Percentiles rank a stretch among this genome's conserved stretches.
Evolutionary conservation across 768 basidiomycete genomes (phyloP).

Genomic region (Piloderma croceum): DNA sequence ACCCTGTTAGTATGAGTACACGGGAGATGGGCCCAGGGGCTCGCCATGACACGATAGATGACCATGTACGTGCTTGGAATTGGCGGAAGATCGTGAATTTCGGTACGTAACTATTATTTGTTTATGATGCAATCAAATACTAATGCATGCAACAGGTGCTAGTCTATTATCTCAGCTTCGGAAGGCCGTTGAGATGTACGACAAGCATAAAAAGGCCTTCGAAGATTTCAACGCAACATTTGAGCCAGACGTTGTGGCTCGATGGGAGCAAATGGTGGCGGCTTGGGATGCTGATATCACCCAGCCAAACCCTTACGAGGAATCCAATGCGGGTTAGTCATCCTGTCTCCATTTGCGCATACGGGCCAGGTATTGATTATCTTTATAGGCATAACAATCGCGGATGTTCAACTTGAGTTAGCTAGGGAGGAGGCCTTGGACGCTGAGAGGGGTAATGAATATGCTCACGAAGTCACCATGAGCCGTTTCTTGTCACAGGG

Average conservation of each 20-base stretch:
- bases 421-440: conserved; percentile 24
- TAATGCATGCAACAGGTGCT: not conserved
- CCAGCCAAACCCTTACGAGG: conserved; percentile 20
- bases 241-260: not conserved
- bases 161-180: not conserved
- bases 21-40: conserved; percentile 32
- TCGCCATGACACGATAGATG: conserved; percentile 19
- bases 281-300: conserved; percentile 20
- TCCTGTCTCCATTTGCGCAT: not conserved
- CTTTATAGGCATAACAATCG: conserved; percentile 7
- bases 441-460: no score
- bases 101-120: conserved; percentile 13
- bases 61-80: conserved; percentile 20
- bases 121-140: not conserved
- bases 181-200: not conserved
- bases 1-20: conserved; percentile 23
- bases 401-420: conserved; percentile 16
- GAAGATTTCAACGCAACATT: not conserved
- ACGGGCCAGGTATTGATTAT: not conserved
- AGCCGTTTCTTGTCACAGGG: no score
- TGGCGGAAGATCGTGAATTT: conserved; percentile 24
- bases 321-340: not conserved
- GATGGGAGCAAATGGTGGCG: conserved; percentile 12
- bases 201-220: conserved; percentile 4
- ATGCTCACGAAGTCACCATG: no score